Evolutionary conservation across 2,329 filamentous ascomycete genomes (phyloP).

Genomic region (Fusarium heterosporum): DNA sequence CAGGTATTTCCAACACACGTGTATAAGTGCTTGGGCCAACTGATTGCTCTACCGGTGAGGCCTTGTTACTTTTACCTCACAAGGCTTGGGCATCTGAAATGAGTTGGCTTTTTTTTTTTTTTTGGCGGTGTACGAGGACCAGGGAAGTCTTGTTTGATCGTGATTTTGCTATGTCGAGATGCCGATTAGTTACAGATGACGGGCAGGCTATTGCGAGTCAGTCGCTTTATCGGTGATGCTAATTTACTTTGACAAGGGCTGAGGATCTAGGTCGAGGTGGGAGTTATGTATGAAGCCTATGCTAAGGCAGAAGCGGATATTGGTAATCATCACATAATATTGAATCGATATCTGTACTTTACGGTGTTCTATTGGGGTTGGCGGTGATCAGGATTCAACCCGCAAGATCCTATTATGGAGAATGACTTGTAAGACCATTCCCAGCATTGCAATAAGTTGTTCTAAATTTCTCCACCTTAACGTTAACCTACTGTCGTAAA

Average conservation of each 20-base stretch:
- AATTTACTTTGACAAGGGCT: neutral
- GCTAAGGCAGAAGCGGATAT: neutral
- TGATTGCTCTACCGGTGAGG: slow-evolving; percentile 19
- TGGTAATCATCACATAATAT: neutral
- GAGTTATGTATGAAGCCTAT: neutral
- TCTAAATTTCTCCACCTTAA: neutral
- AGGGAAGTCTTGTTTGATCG: neutral
- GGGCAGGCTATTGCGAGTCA: slow-evolving; percentile 8
- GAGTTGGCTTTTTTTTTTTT: neutral
- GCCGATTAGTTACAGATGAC: slow-evolving; percentile 14
- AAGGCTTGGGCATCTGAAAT: neutral
- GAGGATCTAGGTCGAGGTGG: neutral
- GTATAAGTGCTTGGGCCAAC: slow-evolving; percentile 6
- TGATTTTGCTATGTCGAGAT: neutral
- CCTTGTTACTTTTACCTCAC: neutral
- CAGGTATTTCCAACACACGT: slow-evolving; percentile 18
- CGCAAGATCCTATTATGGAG: neutral
- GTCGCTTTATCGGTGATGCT: neutral
- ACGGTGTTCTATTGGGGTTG: neutral
- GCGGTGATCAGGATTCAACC: neutral
- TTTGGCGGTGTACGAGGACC: slow-evolving; percentile 19
- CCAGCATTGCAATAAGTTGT: neutral
- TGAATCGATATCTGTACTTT: neutral
- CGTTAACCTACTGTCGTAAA: neutral
- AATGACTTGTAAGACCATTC: neutral